A percentile compares a stretch with the other conserved stretches of the same genome.
Conservation (phyloP, 805 yeast genomes). For the Saccharomycopsis schoenii region DNA sequence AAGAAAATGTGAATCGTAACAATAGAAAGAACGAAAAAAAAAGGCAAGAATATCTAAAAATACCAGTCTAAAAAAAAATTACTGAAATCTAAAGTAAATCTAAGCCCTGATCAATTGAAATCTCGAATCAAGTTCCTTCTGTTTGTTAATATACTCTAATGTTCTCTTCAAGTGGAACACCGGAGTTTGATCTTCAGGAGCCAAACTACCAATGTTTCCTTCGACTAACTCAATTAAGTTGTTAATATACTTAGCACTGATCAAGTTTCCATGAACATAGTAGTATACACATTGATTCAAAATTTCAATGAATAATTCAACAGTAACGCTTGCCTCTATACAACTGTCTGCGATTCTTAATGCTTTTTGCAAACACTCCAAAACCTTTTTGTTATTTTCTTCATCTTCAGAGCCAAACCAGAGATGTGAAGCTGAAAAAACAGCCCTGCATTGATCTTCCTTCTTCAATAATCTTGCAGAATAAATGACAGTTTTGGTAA, state of each 20-base stretch:
- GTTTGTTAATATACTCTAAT: slow-evolving; percentile 56
- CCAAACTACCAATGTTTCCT: slow-evolving; percentile 57
- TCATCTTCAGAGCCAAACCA: slow-evolving; percentile 36
- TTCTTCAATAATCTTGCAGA: slow-evolving; percentile 84
- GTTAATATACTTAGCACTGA: slow-evolving; percentile 68
- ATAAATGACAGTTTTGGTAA: slow-evolving; percentile 76
- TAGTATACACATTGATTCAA: slow-evolving; percentile 78
- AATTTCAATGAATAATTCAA: slow-evolving; percentile 83
- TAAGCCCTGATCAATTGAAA: slow-evolving; percentile 38
- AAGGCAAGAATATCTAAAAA: background rate
- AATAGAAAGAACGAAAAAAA: background rate
- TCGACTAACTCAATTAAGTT: slow-evolving; percentile 83
- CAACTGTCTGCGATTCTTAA: slow-evolving; percentile 89
- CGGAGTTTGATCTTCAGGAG: slow-evolving; percentile 30
- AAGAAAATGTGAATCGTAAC: too few relatives aligned
- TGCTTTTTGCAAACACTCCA: slow-evolving; percentile 86
- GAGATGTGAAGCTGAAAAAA: slow-evolving; percentile 76
- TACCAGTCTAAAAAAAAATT: background rate
- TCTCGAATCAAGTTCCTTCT: slow-evolving; percentile 59
- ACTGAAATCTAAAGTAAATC: background rate
- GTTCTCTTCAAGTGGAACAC: slow-evolving; percentile 61
- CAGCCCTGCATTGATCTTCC: slow-evolving; percentile 91
- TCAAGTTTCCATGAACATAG: slow-evolving; percentile 69
- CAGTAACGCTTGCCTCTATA: slow-evolving; percentile 64
- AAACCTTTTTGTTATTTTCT: slow-evolving; percentile 49